A percentile compares a stretch with the other conserved stretches of the same genome.
Evolutionary conservation across 208 protist species (phyloP).

Genomic region (Zelonia costaricensis): DNA sequence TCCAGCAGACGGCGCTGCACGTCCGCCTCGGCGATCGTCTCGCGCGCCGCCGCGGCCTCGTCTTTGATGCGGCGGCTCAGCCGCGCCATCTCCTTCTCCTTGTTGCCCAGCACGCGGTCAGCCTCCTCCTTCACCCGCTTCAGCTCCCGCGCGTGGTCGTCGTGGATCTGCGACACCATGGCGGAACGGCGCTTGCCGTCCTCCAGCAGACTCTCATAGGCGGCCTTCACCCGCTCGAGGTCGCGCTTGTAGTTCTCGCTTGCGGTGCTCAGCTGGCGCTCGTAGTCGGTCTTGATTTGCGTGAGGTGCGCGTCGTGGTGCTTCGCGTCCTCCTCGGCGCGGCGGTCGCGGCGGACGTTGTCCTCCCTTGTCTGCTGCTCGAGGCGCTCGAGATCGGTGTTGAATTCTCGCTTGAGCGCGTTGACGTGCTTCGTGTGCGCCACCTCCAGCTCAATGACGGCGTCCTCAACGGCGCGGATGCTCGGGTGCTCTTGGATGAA

Average conservation of each 20-base stretch:
- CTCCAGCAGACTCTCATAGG: constrained; percentile 32
- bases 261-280: constrained; percentile 20
- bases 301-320: constrained; percentile 23
- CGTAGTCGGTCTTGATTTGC: constrained; percentile 29
- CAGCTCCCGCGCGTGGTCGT: constrained; percentile 42
- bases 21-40: constrained; percentile 32
- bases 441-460: constrained; percentile 37
- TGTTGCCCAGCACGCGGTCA: constrained; percentile 33
- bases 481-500: constrained; percentile 21
- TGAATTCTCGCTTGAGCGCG: constrained; percentile 38
- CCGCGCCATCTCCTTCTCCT: constrained; percentile 51
- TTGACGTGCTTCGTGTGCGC: constrained; percentile 41
- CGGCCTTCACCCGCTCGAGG: constrained; percentile 28
- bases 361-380: constrained; percentile 20
- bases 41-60: constrained; percentile 15
- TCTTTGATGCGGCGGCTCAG: constrained; percentile 42
- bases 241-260: constrained; percentile 28
- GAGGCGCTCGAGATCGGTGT: constrained; percentile 27
- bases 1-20: constrained; percentile 30
- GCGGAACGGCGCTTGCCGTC: constrained; percentile 22
- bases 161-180: constrained; percentile 39
- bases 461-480: constrained; percentile 25
- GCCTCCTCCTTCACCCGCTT: constrained; percentile 46
- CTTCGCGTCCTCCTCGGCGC: constrained; percentile 22
- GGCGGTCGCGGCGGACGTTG: constrained; percentile 17